Conservation (phyloP, 805 yeast species). For the Saturnispora galanensis region DNA sequence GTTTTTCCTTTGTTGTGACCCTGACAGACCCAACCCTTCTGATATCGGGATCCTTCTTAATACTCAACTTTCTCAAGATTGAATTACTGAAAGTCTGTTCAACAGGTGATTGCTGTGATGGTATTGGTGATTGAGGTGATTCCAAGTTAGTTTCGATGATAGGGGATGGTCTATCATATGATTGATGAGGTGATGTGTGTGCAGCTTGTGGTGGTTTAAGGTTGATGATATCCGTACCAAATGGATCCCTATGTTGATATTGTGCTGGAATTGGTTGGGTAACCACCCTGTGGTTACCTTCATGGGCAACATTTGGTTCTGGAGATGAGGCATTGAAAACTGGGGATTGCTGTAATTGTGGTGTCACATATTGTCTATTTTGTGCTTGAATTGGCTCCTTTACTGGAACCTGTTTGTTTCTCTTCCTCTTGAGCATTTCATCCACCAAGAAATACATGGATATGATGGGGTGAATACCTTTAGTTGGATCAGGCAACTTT, state of each 20-base stretch:
- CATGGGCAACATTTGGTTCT: constrained; percentile 12
- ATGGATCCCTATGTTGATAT: constrained; percentile 11
- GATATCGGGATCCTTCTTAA: constrained; percentile 24
- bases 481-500: constrained; percentile 61
- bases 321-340: constrained; percentile 12
- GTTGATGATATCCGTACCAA: constrained; percentile 9
- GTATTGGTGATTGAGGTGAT: constrained; percentile 14
- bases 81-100: constrained; percentile 18
- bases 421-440: constrained; percentile 70
- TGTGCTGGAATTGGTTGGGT: constrained; percentile 21
- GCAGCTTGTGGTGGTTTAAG: constrained; percentile 28
- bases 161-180: constrained; percentile 11
- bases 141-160: constrained; percentile 9
- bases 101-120: constrained; percentile 12
- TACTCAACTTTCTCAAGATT: constrained; percentile 27
- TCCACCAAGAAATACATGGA: constrained; percentile 80
- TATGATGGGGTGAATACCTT: constrained; percentile 78
- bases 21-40: constrained; percentile 56
- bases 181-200: constrained; percentile 29
- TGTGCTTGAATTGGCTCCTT: constrained; percentile 5
- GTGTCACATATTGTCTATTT: constrained; percentile 5
- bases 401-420: constrained; percentile 42
- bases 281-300: constrained; percentile 15
- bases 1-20: constrained; percentile 48
- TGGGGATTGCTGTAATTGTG: constrained; percentile 11